Percentiles rank a stretch among this genome's conserved stretches.
Evolutionary conservation across 2,329 filamentous ascomycete species (phyloP).

Genomic region (Pseudocercospora eumusae): DNA sequence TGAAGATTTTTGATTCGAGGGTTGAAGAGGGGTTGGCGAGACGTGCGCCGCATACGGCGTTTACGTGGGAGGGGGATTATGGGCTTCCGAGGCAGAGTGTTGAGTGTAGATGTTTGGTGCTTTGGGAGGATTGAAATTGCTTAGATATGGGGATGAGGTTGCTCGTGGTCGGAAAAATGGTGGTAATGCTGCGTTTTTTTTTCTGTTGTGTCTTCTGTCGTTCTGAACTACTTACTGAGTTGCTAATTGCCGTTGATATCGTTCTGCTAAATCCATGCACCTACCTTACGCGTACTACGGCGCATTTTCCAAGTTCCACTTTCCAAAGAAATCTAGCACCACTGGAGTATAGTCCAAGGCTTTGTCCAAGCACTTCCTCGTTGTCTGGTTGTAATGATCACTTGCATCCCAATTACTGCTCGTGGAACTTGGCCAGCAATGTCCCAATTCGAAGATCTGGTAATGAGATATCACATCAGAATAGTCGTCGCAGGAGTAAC

Average conservation of each 20-base stretch:
- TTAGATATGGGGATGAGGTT: neutral
- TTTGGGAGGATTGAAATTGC: constrained; percentile 10
- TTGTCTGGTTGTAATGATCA: constrained; percentile 14
- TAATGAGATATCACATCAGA: constrained; percentile 44
- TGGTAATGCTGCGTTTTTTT: neutral
- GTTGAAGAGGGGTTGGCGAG: constrained; percentile 54
- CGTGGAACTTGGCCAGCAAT: constrained; percentile 44
- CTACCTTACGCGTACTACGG: constrained; percentile 22
- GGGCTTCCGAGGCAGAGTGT: constrained; percentile 14
- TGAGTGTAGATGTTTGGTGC: constrained; percentile 15
- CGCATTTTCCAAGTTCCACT: constrained; percentile 29
- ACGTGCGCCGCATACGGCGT: constrained; percentile 11
- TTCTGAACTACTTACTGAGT: neutral
- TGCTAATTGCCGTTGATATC: neutral
- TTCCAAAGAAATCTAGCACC: constrained; percentile 35
- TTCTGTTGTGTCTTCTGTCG: neutral
- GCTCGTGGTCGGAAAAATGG: neutral
- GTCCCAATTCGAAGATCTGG: constrained; percentile 42
- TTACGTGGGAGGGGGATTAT: constrained; percentile 6
- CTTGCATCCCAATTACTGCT: constrained; percentile 31
- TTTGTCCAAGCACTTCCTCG: constrained; percentile 23
- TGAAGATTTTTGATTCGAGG: constrained; percentile 65
- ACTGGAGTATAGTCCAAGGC: constrained; percentile 32
- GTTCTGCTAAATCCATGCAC: neutral
- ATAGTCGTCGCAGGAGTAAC: constrained; percentile 35